A percentile compares a stretch with the other conserved stretches of the same genome.
Conservation (phyloP, 768 basidiomycete species). For the Nidularia sp. region DNA sequence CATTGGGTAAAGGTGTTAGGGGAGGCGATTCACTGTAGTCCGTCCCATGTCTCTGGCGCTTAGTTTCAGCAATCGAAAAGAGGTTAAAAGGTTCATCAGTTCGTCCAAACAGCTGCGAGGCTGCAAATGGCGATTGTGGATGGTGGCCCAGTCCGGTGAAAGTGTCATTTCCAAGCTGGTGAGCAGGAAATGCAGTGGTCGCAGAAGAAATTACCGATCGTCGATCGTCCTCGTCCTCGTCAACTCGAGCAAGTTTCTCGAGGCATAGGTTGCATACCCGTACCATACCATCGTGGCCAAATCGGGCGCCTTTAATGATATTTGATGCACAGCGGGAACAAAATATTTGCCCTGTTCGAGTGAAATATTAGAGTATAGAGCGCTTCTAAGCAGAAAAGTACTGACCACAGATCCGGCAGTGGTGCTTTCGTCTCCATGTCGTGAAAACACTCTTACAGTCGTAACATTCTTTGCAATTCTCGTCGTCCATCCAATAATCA, state of each 20-base stretch:
- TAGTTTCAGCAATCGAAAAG: conserved; percentile 80
- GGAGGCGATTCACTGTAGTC: conserved; percentile 55
- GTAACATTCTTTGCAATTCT: conserved; percentile 92
- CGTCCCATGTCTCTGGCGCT: conserved; percentile 47
- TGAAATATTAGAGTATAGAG: not conserved
- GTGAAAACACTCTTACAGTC: conserved; percentile 95
- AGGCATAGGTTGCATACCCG: conserved; percentile 94
- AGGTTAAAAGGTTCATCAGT: conserved; percentile 77
- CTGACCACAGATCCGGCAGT: conserved; percentile 94
- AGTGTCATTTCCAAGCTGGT: conserved; percentile 60
- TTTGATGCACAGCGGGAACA: conserved; percentile 97
- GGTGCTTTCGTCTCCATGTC: conserved; percentile 92
- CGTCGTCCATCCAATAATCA: conserved; percentile 99
- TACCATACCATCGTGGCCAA: conserved; percentile 93
- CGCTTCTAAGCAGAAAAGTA: conserved; percentile 2
- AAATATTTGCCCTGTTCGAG: conserved; percentile 81
- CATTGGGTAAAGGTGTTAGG: conserved; percentile 38
- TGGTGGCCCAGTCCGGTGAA: conserved; percentile 31
- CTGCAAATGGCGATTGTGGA: conserved; percentile 84
- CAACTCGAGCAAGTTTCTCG: conserved; percentile 85
- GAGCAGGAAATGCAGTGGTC: conserved; percentile 62
- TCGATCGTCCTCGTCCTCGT: conserved; percentile 86
- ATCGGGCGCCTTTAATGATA: conserved; percentile 90
- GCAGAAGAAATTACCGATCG: conserved; percentile 75
- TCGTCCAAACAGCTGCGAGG: conserved; percentile 78